A percentile compares a stretch with the other conserved stretches of the same genome.
Conservation (phyloP, 2,329 filamentous ascomycete species). For the Apiospora hydei region DNA sequence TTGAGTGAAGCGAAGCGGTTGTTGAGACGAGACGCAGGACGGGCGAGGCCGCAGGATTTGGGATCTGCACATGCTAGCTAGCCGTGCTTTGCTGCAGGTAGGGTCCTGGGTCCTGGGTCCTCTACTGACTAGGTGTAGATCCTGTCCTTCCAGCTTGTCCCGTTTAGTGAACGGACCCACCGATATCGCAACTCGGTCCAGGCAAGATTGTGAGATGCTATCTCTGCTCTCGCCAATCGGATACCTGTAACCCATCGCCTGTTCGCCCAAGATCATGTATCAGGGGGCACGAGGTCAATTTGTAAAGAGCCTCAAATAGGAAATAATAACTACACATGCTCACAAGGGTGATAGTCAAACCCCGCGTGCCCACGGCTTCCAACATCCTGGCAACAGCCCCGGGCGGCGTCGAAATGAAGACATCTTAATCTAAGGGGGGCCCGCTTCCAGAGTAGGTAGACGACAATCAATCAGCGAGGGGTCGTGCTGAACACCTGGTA, state of each 20-base stretch:
- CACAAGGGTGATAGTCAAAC: neutral
- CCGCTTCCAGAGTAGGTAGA: neutral
- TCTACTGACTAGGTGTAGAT: too few relatives aligned
- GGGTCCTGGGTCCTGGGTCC: slow-evolving; percentile 10
- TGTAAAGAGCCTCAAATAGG: neutral
- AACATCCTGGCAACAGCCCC: neutral
- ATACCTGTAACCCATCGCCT: neutral
- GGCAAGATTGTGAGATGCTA: slow-evolving; percentile 6
- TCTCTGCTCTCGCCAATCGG: neutral
- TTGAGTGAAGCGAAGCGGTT: slow-evolving; percentile 20
- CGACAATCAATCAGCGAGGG: neutral
- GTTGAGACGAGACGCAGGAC: slow-evolving; percentile 12
- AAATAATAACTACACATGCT: neutral
- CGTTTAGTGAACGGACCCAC: slow-evolving; percentile 8
- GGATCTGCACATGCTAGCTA: slow-evolving; percentile 15
- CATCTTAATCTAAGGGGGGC: neutral
- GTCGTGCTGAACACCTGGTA: neutral
- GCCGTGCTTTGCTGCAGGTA: slow-evolving; percentile 6
- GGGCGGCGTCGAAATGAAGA: neutral
- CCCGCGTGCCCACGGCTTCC: neutral
- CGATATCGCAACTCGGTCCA: slow-evolving; percentile 6
- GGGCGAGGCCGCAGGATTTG: neutral
- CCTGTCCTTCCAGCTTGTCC: neutral
- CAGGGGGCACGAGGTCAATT: neutral
- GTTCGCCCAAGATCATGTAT: neutral